Base-by-base conservation (phyloP, 108 stramenopile species). In the Pseudonitzschia delicatissima region DNA sequence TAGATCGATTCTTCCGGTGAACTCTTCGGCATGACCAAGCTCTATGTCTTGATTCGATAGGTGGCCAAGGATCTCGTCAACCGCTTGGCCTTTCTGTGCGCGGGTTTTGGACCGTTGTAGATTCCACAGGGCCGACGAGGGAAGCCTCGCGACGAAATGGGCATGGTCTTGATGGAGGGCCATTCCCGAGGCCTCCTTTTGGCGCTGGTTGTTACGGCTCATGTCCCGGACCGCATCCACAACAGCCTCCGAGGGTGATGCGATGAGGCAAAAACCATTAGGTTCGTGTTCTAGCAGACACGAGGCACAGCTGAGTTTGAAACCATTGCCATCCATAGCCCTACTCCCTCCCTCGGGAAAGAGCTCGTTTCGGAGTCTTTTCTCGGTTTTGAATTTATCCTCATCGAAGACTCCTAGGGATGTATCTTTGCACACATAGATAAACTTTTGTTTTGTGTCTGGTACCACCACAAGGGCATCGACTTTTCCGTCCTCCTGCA, bases 221-320 rank as follows among this genome's bases (percentile, higher is more conserved):
- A 32, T 6, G 5, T 74, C 67, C 9, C 60, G 21, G 15, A 63
- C 72, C 62, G 20, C 21, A 27, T 53, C 51, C 26, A 53, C 34
- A 5, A 51, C 6, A 17, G 57, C 33, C 2, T 4, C 12, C 6
- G 57, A 59, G 11, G 58, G 42, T n/a, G 73, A 74, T 9, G 58
- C 31, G 18, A 74, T 25, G 25, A 58, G 44, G 33, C 37, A 58
- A 50, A 74, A 74, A 26, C 73, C 73, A 33, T 74, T 74, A 1
- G 66, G 73, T 40, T 68, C 55, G 26, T 62, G 25, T 26, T 7
- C 61, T 44, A 74, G 59, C 23, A 68, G 37, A 34, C 67, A 67
- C 20, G 37, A 17, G 13, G 73, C 73, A 61, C 73, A 74, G 66
- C 55, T 59, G 12, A 73, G 35, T 50, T 73, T 73, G 40, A 66